Base-by-base conservation (phyloP, 2,329 filamentous ascomycete genomes). In the Bipolaris victoriae region DNA sequence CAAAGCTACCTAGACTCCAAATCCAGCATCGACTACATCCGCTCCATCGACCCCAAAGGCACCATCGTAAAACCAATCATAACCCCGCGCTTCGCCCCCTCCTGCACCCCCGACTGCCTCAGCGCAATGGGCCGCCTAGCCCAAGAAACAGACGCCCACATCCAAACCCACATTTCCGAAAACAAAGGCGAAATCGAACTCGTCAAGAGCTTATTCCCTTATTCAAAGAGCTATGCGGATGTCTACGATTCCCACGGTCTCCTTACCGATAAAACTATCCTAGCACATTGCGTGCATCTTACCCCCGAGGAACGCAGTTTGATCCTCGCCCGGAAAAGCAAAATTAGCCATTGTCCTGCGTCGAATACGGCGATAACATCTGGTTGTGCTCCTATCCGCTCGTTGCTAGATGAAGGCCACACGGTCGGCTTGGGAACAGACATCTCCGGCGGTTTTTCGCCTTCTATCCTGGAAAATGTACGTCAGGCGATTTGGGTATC, bases 91-190 rank as follows among this genome's bases (percentile, higher is more conserved):
- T 88, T 88, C 65, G 86, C 84, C 1, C 84, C 84, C 0, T 81
- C 80, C 5, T 88, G 85, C 65, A 80, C 82, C 0, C 55, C 68
- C 0, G 72, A 75, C 60, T 81, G 85, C n/a, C 84, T 98, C 72
- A 66, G 72, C 0, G 80, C 77, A 0, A 83, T 97, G 4, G 90
- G 88, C 0, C 71, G 78, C 1, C 77, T 97, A 5, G 89, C 89
- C 5, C 76, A 77, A 6, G 82, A 88, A 50, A 86, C 84, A 3
- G 77, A 81, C 24, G 79, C 94, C 3, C 88, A 89, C 0, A 82
- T 93, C 36, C 94, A 98, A 79, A 97, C 94, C 6, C 94, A 98
- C 77, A 86, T 98, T 52, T 90, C 89, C 0, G 94, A 98, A 75
- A 97, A 97, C 76, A 79, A 77, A 11, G 79, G 80, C 64, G 94